Conservation (phyloP, 371 early-diverging fungal genomes). For the Thermomucor indicae-seudaticae region DNA sequence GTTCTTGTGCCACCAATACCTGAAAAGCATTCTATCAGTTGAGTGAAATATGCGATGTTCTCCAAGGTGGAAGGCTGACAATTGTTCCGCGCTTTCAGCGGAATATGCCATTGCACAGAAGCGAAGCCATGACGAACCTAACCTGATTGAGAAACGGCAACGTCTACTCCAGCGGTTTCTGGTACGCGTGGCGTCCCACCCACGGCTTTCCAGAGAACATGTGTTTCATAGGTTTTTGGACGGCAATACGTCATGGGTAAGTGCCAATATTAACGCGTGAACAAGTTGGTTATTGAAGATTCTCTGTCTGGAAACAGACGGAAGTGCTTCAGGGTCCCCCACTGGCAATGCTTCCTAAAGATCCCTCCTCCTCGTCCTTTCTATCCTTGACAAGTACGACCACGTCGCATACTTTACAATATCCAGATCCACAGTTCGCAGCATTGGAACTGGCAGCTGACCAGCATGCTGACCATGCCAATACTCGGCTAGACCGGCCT, state of each 20-base stretch:
- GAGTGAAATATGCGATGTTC: slow-evolving; percentile 12
- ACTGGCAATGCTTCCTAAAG: slow-evolving; percentile 58
- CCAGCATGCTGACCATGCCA: slow-evolving; percentile 53
- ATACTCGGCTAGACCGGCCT: slow-evolving; percentile 54
- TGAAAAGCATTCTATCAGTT: slow-evolving; percentile 86
- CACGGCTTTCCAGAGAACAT: slow-evolving; percentile 79
- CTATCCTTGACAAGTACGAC: slow-evolving; percentile 5
- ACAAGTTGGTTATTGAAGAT: neutral
- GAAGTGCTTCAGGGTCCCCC: slow-evolving; percentile 60
- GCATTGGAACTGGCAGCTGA: slow-evolving; percentile 64
- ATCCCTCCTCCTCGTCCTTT: slow-evolving; percentile 5
- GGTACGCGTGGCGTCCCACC: slow-evolving; percentile 77
- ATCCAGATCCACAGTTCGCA: slow-evolving; percentile 67
- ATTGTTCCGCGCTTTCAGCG: slow-evolving; percentile 38
- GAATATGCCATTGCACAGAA: slow-evolving; percentile 76
- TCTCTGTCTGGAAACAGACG: slow-evolving; percentile 27
- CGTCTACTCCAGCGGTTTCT: slow-evolving; percentile 88
- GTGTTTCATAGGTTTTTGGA: slow-evolving; percentile 89
- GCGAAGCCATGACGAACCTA: slow-evolving; percentile 78
- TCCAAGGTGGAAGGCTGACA: neutral
- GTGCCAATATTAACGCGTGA: neutral
- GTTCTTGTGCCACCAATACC: slow-evolving; percentile 92
- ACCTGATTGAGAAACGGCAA: slow-evolving; percentile 83
- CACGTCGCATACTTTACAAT: slow-evolving; percentile 41
- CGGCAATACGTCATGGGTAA: slow-evolving; percentile 54